Evolutionary conservation across 805 yeast genomes (phyloP), one percentile per base, ranked within the genome.

Genomic region (Candida easanensis): DNA sequence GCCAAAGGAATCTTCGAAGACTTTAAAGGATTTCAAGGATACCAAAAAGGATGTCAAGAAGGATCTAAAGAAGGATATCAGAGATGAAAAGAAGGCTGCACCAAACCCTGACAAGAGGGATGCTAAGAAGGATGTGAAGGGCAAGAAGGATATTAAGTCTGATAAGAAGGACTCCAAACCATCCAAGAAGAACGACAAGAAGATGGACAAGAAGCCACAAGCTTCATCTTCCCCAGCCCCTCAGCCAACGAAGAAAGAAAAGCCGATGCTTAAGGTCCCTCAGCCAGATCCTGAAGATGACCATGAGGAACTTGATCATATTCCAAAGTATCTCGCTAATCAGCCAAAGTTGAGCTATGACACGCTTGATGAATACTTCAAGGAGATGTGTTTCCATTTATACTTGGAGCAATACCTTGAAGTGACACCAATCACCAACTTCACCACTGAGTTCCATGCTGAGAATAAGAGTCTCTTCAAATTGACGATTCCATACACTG

Each of bases 391-490:
- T 42, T 75, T 74, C 60, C 80, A 80, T 41, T 58, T 83, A 42
- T 81, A 79, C 46, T 65, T 80, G 33, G 90, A 84, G 56, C 86
- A 83, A 52, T 71, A 75, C 41, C 62, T 69, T 20, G 75, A 71
- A 21, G 66, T 69, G 15, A 68, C 70, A 8, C 71, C 77, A 38
- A 61, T 72, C 30, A 65, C 71, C 0, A 74, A 76, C 40, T 71
- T 79, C 50, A 62, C 68, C 8, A 64, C 81, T 34, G 74, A 74
- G 42, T 80, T 83, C 82, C 77, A 71, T 40, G 69, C 66, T 45
- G 69, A 69, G 42, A 65, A 64, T 35, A 59, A 65, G 33, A 63
- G 62, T 27, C 64, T 68, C 45, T 70, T 70, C 50, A 70, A 72
- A 43, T 58, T 74, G 16, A 64, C 60, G 4, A 62, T 78, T n/a